Evolutionary conservation across 495 filamentous ascomycete species (phyloP).

Genomic region (Neurospora sp.): DNA sequence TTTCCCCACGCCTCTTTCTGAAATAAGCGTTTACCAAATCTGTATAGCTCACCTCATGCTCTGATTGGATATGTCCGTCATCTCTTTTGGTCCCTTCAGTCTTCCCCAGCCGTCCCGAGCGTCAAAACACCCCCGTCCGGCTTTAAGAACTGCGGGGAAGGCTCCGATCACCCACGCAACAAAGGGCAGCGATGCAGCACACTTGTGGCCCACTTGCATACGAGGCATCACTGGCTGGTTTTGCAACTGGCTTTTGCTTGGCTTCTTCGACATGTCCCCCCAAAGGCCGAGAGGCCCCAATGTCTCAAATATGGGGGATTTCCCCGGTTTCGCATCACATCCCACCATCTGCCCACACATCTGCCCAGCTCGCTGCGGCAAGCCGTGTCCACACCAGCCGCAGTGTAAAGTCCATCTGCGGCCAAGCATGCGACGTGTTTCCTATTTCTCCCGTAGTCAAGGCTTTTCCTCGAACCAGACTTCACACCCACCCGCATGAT

Average conservation of each 20-base stretch:
- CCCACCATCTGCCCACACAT: not conserved
- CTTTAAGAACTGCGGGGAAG: conserved; percentile 16
- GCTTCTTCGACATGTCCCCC: not conserved
- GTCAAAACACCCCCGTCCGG: conserved; percentile 4
- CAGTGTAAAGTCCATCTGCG: not conserved
- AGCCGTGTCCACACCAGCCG: not conserved
- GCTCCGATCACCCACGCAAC: conserved; percentile 13
- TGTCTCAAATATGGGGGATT: not conserved
- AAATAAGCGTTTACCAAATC: conserved; percentile 19
- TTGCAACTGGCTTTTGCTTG: not conserved
- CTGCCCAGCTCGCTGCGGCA: not conserved
- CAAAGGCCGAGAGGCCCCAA: not conserved
- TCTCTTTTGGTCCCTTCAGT: not conserved
- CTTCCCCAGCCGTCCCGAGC: not conserved
- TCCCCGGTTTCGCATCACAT: not conserved
- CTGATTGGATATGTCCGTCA: conserved; percentile 10
- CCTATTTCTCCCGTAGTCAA: not conserved
- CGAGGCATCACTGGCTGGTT: not conserved
- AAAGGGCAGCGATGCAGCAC: conserved; percentile 12
- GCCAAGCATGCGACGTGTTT: not conserved
- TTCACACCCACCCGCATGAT: not conserved
- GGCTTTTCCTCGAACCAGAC: not conserved
- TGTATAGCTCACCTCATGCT: conserved; percentile 16
- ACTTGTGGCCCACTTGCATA: not conserved
- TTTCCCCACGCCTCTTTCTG: conserved; percentile 10